Evolutionary conservation across 2,329 filamentous ascomycete genomes (phyloP), one percentile per base, ranked within the genome.

Genomic region (Verticillium tricorpus): DNA sequence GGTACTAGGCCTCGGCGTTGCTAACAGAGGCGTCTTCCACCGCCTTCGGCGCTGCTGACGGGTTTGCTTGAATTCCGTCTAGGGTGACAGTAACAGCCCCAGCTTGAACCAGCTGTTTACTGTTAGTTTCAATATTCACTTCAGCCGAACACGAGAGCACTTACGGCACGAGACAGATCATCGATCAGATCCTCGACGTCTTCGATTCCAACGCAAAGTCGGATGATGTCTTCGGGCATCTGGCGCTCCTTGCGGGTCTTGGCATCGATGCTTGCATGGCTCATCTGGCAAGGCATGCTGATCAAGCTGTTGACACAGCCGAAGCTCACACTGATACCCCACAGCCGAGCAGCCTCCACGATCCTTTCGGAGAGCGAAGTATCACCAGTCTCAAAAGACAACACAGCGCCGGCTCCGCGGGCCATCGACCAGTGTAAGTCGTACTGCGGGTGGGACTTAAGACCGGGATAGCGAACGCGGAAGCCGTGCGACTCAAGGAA

Each of bases 251-350:
- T 83, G 68, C 95, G 84, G 59, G 93, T 98, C 80, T 97, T 96
- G 63, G 93, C 91, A 73, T 98, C 95, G 71, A 99, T 99, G 73
- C 92, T 97, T 45, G 95, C 95, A 77, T 99, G 95, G 77, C 94
- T 98, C 96, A 99, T 99, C 71, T 94, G 93, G 79, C 95, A 99
- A 9, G 95, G 94, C 94, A 99, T 97, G 79, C 93, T 97, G 77
- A 99, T 99, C 74, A 99, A 80, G 73, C 92, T 96, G 80, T 99
- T 99, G 67, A 99, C 95, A 74, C 95, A 98, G 57, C 95, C 95
- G 73, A 99, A 99, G 72, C 92, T 97, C 63, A 99, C 95, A 67
- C 91, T 96, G 69, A 99, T 99, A 37, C 91, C 93, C 88, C 92
- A 99, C 35, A 99, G 81, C 66, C 91, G 87, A 2, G 95, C 91